Conservation (phyloP, 306 rosid species). For the Cucurbita moschata region DNA sequence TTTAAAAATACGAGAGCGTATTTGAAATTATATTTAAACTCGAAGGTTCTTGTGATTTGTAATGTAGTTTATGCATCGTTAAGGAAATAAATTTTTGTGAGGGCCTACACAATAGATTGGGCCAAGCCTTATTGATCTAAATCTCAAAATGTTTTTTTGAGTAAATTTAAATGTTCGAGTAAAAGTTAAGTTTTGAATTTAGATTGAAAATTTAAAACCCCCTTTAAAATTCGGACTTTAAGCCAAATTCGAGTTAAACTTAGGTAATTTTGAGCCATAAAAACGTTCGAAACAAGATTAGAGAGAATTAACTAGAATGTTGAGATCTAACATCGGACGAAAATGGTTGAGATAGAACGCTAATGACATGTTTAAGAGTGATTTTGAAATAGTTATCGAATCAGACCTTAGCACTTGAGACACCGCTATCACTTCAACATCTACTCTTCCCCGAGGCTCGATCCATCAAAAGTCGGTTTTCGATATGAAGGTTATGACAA, state of each 20-base stretch:
- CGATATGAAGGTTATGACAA: background rate
- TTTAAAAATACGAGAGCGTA: too few species aligned
- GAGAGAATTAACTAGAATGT: too few species aligned
- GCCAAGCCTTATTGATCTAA: background rate
- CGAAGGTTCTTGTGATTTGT: background rate
- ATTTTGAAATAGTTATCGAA: background rate
- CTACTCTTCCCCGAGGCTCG: background rate
- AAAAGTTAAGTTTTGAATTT: too few species aligned
- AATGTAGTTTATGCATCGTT: background rate
- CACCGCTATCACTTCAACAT: background rate
- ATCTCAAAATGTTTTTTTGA: too few species aligned
- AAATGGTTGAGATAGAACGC: background rate
- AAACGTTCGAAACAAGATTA: too few species aligned
- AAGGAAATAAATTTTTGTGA: background rate
- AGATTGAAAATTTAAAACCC: too few species aligned
- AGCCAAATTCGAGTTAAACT: too few species aligned
- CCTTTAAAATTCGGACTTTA: too few species aligned
- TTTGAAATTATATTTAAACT: too few species aligned
- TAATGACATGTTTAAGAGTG: background rate
- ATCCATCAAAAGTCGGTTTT: background rate
- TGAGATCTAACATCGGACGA: too few species aligned
- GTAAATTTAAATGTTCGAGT: too few species aligned
- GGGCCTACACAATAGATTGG: background rate
- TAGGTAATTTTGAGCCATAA: too few species aligned
- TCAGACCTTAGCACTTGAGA: background rate